These are phyloP conservation scores for Endoconidiophora laricicola DNA, from an alignment of 2,329 filamentous ascomycete genomes.

Conservation along the genomic window DNA sequence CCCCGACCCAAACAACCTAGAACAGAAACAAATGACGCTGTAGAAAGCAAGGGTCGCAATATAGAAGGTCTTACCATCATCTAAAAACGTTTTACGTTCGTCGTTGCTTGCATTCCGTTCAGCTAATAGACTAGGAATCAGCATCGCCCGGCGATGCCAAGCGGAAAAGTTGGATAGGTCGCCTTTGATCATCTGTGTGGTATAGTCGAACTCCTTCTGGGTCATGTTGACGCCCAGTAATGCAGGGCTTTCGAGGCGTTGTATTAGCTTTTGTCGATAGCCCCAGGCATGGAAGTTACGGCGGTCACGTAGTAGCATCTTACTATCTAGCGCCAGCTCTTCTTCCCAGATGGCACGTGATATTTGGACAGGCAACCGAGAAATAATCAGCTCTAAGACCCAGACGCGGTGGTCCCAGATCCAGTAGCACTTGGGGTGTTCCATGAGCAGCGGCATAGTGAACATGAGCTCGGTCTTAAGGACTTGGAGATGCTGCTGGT, in stretches of 20 bases:
- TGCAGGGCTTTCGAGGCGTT: slow-evolving; percentile 47
- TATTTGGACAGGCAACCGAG: slow-evolving; percentile 36
- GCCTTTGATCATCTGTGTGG: slow-evolving; percentile 68
- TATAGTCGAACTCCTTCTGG: slow-evolving; percentile 75
- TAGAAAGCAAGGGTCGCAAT: background rate
- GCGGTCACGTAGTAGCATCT: slow-evolving; percentile 74
- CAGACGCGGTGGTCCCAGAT: slow-evolving; percentile 94
- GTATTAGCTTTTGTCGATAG: slow-evolving; percentile 66
- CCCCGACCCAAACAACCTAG: background rate
- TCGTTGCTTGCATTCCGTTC: slow-evolving; percentile 49
- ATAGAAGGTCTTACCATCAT: slow-evolving; percentile 37
- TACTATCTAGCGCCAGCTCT: slow-evolving; percentile 66
- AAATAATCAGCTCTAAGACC: slow-evolving; percentile 57
- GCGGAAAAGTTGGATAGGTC: slow-evolving; percentile 93
- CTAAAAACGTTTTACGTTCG: slow-evolving; percentile 51
- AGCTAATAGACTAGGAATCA: slow-evolving; percentile 60
- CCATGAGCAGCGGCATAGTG: slow-evolving; percentile 65
- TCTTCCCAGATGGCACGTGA: slow-evolving; percentile 62
- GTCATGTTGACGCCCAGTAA: slow-evolving; percentile 46
- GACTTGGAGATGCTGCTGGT: slow-evolving; percentile 25
- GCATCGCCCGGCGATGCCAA: slow-evolving; percentile 78
- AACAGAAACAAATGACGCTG: background rate
- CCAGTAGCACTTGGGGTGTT: slow-evolving; percentile 97
- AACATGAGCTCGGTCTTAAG: slow-evolving; percentile 65
- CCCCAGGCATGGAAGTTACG: slow-evolving; percentile 96